Evolutionary conservation across 495 filamentous ascomycete genomes (phyloP), one percentile per base, ranked within the genome.

Genomic region (Talaromyces adpressus): DNA sequence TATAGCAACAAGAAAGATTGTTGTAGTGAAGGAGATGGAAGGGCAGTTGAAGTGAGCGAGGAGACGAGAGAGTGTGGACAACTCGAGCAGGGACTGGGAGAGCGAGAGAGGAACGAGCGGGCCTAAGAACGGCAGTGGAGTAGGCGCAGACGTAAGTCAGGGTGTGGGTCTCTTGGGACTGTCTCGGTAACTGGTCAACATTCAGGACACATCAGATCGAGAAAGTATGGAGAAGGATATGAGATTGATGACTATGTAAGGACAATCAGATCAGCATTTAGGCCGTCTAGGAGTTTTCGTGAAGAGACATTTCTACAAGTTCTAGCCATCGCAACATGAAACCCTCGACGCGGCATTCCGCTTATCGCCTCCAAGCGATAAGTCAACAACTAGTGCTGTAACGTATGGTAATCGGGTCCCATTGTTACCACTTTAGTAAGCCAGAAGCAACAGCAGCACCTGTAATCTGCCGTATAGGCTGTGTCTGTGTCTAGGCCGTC

Each of bases 121-220:
- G 45, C 9, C 45, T 22, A 20, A 22, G 45, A 49, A n/a, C 45
- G 45, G 45, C 45, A 41, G 36, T 41, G 36, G 36, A 41, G 34
- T 20, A 14, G 25, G 36, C 39, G 59, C n/a, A 16, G 45, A n/a
- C 63, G 30, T 66, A 62, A 49, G 25, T 16, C 27, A 47, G 34
- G 32, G n/a, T 41, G n/a, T 41, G 45, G 45, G 45, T 18, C 45
- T 49, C 45, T 49, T 6, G 22, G 45, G 8, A 49, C 27, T 27
- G 3, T 27, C 1, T 25, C 1, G 25, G 16, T 20, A 12, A 8
- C 6, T 20, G 7, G 2, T 41, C 4, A 16, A 4, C 8, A 39
- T 16, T 4, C 36, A 41, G 36, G 36, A 16, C 36, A 41, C 36
- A 41, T 16, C 32, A 36, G 32, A 36, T 41, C 12, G 36, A 41